Evolutionary conservation across 768 basidiomycete genomes (phyloP).

Genomic region (Lactifluus volemus): DNA sequence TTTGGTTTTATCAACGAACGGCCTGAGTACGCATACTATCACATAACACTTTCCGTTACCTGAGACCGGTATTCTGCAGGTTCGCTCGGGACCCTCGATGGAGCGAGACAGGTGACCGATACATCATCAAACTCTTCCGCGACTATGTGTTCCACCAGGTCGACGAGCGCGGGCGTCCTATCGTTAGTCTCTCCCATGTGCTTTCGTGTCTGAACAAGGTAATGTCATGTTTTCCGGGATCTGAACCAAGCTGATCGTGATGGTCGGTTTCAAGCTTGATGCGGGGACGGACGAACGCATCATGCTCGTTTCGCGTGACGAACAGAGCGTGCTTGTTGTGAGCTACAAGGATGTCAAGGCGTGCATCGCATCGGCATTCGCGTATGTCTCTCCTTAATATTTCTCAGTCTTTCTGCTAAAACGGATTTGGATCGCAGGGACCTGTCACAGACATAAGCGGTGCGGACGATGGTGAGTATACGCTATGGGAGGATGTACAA

Average conservation of each 20-base stretch:
- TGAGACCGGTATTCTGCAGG: slow-evolving; percentile 31
- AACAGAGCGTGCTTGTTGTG: slow-evolving; percentile 92
- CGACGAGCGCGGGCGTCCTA: slow-evolving; percentile 81
- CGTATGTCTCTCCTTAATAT: slow-evolving; percentile 37
- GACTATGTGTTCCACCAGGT: slow-evolving; percentile 99
- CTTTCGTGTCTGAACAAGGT: slow-evolving; percentile 92
- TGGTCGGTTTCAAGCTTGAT: slow-evolving; percentile 56
- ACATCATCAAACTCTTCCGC: slow-evolving; percentile 96
- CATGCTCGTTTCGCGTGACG: slow-evolving; percentile 92
- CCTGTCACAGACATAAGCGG: slow-evolving; percentile 12
- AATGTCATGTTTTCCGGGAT: slow-evolving; percentile 16
- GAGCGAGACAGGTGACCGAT: slow-evolving; percentile 98
- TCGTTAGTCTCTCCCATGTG: slow-evolving; percentile 87
- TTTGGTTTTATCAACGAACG: slow-evolving; percentile 98
- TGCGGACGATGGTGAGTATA: not conserved
- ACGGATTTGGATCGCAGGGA: slow-evolving; percentile 7
- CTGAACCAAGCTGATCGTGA: not conserved
- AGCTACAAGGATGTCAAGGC: slow-evolving; percentile 86
- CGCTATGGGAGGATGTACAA: not conserved
- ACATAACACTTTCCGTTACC: not conserved
- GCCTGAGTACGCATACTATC: slow-evolving; percentile 67
- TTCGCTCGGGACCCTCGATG: slow-evolving; percentile 94
- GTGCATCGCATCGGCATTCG: slow-evolving; percentile 77
- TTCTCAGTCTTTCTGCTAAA: not conserved
- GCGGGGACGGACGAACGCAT: slow-evolving; percentile 88